Evolutionary conservation across 2,329 filamentous ascomycete species (phyloP), one percentile per base, ranked within the genome.

Genomic region (Colletotrichum higginsianum): DNA sequence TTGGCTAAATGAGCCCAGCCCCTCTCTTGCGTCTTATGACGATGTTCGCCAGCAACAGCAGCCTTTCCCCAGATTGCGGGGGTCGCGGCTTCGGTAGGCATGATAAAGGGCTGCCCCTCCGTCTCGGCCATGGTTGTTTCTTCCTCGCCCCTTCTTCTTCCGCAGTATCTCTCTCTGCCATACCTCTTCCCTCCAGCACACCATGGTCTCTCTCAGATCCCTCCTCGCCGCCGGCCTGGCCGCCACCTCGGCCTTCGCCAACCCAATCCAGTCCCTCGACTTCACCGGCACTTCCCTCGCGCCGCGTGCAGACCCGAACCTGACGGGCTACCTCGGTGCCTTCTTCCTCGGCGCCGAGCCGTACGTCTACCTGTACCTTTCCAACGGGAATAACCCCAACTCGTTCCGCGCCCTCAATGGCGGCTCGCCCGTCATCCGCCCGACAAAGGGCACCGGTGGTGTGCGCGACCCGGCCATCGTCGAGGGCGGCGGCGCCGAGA

Each of bases 301-400:
- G 75, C 65, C 78, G 74, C 74, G 82, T 75, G 76, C 81, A 47
- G 77, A 84, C 53, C 16, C 84, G 0, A 83, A 78, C 61, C 78
- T 88, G 2, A 84, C 84, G 0, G 86, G 86, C 2, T 89, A 89
- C 75, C 78, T 89, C 2, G 86, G 86, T 2, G 86, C 84, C 11
- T 88, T 89, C 77, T 89, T 89, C 76, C 83, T 88, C 4, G 87
- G 87, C 6, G 82, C 85, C 38, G 85, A 87, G 46, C 87, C 86
- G 0, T 85, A 84, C 61, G 84, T 89, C 2, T 89, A 88, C 76
- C 85, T 88, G 71, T 87, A 89, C 74, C 81, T 86, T 50, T 87
- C 85, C 75, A 84, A 87, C 50, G 86, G 85, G 63, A 88, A 89
- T 75, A 83, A 86, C 74, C 80, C 86, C 0, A 76, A 84, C 16